These are phyloP conservation scores for Calonectria pteridis DNA, from an alignment of 2,329 filamentous ascomycete genomes.

Conservation along the genomic window DNA sequence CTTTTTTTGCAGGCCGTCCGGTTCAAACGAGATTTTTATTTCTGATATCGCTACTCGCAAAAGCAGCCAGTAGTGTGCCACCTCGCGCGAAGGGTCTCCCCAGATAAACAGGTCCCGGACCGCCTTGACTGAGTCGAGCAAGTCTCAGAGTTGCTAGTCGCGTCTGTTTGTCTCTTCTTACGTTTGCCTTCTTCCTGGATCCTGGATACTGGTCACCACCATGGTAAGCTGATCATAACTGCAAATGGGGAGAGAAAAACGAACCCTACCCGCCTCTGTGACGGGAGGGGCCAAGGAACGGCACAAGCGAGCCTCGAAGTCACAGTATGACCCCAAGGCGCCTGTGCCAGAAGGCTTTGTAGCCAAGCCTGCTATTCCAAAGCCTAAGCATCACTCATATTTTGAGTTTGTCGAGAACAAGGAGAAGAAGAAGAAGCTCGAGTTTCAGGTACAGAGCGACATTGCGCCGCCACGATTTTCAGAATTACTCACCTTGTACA, in stretches of 20 bases:
- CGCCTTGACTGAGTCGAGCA: conserved; percentile 33
- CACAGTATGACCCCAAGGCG: conserved; percentile 49
- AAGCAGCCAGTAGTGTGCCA: conserved; percentile 4
- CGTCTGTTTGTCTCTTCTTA: conserved; percentile 30
- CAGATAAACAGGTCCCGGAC: conserved; percentile 25
- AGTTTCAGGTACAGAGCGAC: conserved; percentile 66
- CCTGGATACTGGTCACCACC: conserved; percentile 33
- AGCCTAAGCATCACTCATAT: conserved; percentile 70
- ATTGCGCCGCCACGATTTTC: conserved; percentile 28
- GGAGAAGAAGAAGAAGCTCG: conserved; percentile 74
- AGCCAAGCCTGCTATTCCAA: conserved; percentile 55
- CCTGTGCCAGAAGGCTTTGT: conserved; percentile 52
- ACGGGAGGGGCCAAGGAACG: conserved; percentile 51
- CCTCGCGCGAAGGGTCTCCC: conserved; percentile 29
- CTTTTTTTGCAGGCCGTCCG: conserved; percentile 35
- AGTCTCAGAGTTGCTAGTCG: conserved; percentile 34
- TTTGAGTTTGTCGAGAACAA: conserved; percentile 75
- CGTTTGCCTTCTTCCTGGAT: conserved; percentile 26
- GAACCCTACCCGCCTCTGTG: conserved; percentile 47
- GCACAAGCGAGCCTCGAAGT: conserved; percentile 49
- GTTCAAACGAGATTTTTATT: conserved; percentile 24
- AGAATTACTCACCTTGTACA: conserved; percentile 51
- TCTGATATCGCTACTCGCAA: conserved; percentile 9
- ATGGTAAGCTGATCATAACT: conserved; percentile 46
- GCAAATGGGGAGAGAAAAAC: conserved; percentile 54